Conservation (phyloP, 2,329 filamentous ascomycete species). For the Claviceps sp. region DNA sequence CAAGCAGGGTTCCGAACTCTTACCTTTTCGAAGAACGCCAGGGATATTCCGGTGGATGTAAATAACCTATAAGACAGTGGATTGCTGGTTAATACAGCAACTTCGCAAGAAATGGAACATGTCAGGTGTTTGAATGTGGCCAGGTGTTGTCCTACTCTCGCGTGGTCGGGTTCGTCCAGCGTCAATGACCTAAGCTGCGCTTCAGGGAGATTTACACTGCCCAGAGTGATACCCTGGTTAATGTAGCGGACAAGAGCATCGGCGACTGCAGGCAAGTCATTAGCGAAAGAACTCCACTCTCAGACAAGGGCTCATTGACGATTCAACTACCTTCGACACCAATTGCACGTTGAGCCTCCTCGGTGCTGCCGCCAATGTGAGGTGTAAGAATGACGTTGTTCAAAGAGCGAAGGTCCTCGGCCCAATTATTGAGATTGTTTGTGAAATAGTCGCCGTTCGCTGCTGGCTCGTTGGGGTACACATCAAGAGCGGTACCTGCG, state of each 20-base stretch:
- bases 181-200: constrained; percentile 82
- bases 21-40: constrained; percentile 77
- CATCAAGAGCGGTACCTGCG: constrained; percentile 89
- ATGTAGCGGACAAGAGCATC: constrained; percentile 86
- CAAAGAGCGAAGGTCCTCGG: constrained; percentile 67
- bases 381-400: constrained; percentile 93
- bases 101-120: neutral
- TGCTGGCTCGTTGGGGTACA: constrained; percentile 86
- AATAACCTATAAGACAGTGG: constrained; percentile 46
- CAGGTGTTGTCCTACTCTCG: constrained; percentile 44
- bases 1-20: constrained; percentile 4
- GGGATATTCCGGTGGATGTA: constrained; percentile 96
- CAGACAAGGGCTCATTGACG: constrained; percentile 2
- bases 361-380: constrained; percentile 93
- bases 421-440: constrained; percentile 69
- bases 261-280: constrained; percentile 39
- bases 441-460: constrained; percentile 95
- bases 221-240: constrained; percentile 83
- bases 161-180: constrained; percentile 76
- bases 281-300: neutral
- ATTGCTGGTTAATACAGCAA: constrained; percentile 6
- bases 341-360: constrained; percentile 94
- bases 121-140: neutral
- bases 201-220: constrained; percentile 95
- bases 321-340: constrained; percentile 58